Percentiles rank a stretch among this genome's conserved stretches.
Conservation (phyloP, 768 basidiomycete species). For the Leucosporidium creatinivorum region DNA sequence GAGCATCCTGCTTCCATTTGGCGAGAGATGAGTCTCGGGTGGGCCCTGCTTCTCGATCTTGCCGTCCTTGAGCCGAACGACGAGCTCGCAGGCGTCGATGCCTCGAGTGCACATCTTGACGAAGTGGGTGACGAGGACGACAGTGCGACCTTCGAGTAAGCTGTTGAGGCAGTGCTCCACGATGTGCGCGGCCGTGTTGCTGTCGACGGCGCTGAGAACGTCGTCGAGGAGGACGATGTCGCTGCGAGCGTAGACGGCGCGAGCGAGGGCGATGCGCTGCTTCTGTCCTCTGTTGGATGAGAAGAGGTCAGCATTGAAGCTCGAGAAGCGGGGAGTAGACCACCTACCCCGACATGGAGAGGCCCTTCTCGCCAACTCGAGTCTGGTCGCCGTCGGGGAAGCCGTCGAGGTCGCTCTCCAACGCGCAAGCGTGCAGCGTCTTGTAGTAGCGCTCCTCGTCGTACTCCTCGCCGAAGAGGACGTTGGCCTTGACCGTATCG, state of each 20-base stretch:
- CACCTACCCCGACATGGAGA: not conserved
- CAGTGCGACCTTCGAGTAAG: conserved; percentile 60
- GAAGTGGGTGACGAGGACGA: conserved; percentile 81
- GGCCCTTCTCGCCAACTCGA: conserved; percentile 59
- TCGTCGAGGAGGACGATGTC: conserved; percentile 75
- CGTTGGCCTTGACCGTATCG: conserved; percentile 73
- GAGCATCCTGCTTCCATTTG: not conserved
- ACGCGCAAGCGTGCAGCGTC: conserved; percentile 14
- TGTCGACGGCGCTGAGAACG: conserved; percentile 61
- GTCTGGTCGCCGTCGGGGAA: conserved; percentile 31
- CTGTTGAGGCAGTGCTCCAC: conserved; percentile 70
- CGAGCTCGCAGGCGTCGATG: conserved; percentile 8
- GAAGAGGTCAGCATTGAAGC: not conserved
- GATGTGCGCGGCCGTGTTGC: conserved; percentile 81
- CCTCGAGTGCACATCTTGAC: conserved; percentile 67
- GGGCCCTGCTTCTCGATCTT: conserved; percentile 21
- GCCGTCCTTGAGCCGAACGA: conserved; percentile 10
- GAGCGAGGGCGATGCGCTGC: conserved; percentile 74
- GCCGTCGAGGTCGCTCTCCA: conserved; percentile 25
- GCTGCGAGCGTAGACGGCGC: conserved; percentile 74
- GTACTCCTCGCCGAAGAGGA: conserved; percentile 76
- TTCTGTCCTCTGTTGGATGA: conserved; percentile 53
- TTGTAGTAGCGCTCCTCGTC: conserved; percentile 54
- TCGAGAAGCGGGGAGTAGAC: conserved; percentile 63
- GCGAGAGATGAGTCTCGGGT: not conserved